phyloP scores from a whole-genome alignment of 345 rosid species.

The Theobroma cacao region DNA sequence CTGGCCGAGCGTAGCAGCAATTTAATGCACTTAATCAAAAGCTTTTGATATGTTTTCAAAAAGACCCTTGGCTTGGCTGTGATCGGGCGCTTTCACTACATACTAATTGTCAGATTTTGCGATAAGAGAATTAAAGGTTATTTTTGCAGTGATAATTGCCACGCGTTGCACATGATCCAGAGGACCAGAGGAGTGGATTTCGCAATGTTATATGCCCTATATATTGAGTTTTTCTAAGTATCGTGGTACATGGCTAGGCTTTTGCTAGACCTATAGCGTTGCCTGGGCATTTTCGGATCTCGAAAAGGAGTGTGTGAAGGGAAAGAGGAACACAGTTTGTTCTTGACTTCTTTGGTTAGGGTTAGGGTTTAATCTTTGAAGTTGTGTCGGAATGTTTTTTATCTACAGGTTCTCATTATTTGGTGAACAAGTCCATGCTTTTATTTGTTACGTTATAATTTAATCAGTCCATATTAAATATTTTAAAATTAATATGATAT shows the following conservation, averaged over 20 bases:
- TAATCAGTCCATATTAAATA: too few species aligned
- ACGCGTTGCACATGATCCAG: constrained; percentile 22
- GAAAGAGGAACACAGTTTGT: not conserved
- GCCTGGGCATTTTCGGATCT: constrained; percentile 28
- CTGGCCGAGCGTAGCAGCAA: too few species aligned
- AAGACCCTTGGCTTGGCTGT: not conserved
- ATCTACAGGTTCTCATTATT: too few species aligned
- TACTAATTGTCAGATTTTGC: constrained; percentile 23
- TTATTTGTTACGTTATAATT: too few species aligned
- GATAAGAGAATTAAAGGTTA: constrained; percentile 12
- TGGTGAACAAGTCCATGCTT: too few species aligned
- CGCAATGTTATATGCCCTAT: not conserved
- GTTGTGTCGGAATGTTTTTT: not conserved
- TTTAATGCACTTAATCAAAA: not conserved
- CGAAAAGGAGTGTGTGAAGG: not conserved
- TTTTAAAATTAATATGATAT: too few species aligned
- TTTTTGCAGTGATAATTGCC: constrained; percentile 18
- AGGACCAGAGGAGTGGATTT: constrained; percentile 3
- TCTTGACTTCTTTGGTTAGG: not conserved
- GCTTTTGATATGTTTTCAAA: not conserved
- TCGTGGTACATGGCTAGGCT: not conserved
- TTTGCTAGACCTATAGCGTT: constrained; percentile 13
- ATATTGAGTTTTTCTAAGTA: constrained; percentile 3
- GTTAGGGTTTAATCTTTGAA: not conserved
- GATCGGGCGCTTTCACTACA: constrained; percentile 13